Evolutionary conservation across 345 rosid species (phyloP), one percentile per base, ranked within the genome.

Genomic region (Kandelia obovata): DNA sequence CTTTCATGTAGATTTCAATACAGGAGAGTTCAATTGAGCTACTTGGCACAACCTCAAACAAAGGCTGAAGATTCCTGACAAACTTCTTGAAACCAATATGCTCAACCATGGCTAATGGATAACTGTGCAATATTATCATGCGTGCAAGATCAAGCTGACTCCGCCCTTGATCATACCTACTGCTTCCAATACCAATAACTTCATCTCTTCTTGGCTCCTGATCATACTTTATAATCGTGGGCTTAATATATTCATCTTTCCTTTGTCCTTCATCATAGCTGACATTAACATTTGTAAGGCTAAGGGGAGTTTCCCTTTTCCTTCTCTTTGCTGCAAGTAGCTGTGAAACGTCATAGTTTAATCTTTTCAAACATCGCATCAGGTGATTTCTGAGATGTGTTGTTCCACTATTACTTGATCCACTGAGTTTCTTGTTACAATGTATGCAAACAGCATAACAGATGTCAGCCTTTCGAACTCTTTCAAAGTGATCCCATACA

Each of bases 331-430:
- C 92, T 0, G 88, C 79, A 63, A 91, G 87, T 65, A 94, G 79
- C 79, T 89, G 97, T n/a, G 98, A 83, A 67, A 91, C 88, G 58
- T 94, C 98, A 60, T 78, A 87, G 58, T 91, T 86, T 7, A 95
- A 87, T 81, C 95, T 80, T 71, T 94, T 91, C 83, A 94, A 81
- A 67, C 98, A 94, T 46, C 97, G 80, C 89, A 94, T 83, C 64
- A 91, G 83, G 83, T 94, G 98, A 79, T 94, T 94, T 49, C 96
- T 84, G 66, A 91, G 85, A 80, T 91, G 98, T 21, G 98, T 89
- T 19, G 98, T 94, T 51, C 97, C 98, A 19, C 97, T 94, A 70
- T 94, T 94, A 77, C 98, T 94, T 15, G 97, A 94, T 20, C 98
- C 98, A 56, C 97, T 94, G 69, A 87, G 96, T 77, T 83, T 88